Evolutionary conservation across 306 rosid genomes (phyloP).

Genomic region (Mimosa pudica): DNA sequence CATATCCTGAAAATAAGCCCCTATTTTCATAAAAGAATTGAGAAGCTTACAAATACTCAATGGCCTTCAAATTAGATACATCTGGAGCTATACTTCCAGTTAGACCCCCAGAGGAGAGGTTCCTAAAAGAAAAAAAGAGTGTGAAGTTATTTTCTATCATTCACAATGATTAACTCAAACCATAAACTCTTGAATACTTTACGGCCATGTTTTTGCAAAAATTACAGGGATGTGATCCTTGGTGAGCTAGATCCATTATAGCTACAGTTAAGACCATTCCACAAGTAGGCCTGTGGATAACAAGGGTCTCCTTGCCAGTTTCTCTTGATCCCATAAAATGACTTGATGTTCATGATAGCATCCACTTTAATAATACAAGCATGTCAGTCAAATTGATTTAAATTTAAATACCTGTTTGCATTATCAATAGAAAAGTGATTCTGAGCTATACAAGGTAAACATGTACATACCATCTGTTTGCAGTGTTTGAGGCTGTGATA

Average conservation of each 20-base stretch:
- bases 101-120: conserved; percentile 44
- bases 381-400: conserved; percentile 13
- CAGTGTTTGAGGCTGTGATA: conserved; percentile 40
- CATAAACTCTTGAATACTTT: background rate
- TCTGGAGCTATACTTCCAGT: conserved; percentile 39
- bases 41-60: conserved; percentile 45
- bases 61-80: conserved; percentile 38
- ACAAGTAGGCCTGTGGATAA: conserved; percentile 29
- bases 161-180: background rate
- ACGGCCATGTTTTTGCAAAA: background rate
- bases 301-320: conserved; percentile 57
- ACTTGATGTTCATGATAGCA: conserved; percentile 38
- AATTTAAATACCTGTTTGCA: background rate
- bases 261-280: conserved; percentile 52
- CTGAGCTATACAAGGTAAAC: no score
- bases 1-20: background rate
- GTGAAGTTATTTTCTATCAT: conserved; percentile 19
- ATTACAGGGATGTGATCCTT: conserved; percentile 43
- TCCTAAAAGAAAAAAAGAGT: conserved; percentile 36
- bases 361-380: conserved; percentile 31
- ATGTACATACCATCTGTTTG: conserved; percentile 38
- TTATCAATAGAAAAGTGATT: no score
- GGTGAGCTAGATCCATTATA: conserved; percentile 33
- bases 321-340: conserved; percentile 44
- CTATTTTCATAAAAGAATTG: conserved; percentile 13